Percentiles rank a stretch among this genome's conserved stretches.
Conservation (phyloP, 2,329 filamentous ascomycete genomes). For the Endocalyx cinctus region DNA sequence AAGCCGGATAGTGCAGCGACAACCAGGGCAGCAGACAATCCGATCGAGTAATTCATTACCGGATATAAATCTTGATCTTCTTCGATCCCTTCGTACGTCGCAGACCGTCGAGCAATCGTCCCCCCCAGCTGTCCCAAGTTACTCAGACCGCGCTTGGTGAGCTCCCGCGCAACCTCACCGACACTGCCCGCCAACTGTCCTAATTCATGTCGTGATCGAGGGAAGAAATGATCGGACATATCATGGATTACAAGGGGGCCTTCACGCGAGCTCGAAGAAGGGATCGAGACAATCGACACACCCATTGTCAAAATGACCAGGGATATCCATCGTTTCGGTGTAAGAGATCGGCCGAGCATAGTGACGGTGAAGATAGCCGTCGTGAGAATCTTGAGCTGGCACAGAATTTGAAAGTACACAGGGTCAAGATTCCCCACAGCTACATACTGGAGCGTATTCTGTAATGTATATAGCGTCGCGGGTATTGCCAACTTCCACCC, state of each 20-base stretch:
- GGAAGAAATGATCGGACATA: conserved; percentile 65
- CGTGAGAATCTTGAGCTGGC: conserved; percentile 90
- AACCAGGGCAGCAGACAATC: conserved; percentile 70
- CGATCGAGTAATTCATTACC: conserved; percentile 72
- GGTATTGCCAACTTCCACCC: conserved; percentile 94
- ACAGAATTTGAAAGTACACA: conserved; percentile 88
- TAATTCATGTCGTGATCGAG: conserved; percentile 73
- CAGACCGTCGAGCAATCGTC: conserved; percentile 63
- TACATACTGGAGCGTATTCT: conserved; percentile 91
- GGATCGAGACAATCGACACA: conserved; percentile 80
- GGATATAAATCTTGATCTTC: conserved; percentile 51
- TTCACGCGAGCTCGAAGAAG: conserved; percentile 51
- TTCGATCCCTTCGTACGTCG: conserved; percentile 85
- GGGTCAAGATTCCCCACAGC: conserved; percentile 88
- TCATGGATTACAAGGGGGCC: conserved; percentile 59
- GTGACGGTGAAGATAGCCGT: conserved; percentile 82
- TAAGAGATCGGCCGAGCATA: conserved; percentile 67
- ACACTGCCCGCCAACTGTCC: conserved; percentile 56
- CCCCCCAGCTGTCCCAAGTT: conserved; percentile 30
- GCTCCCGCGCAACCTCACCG: conserved; percentile 43
- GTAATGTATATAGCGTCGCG: conserved; percentile 80
- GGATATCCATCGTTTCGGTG: conserved; percentile 72
- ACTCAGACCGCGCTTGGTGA: conserved; percentile 44
- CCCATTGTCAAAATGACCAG: conserved; percentile 76
- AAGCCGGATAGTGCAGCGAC: conserved; percentile 78